A percentile compares a stretch with the other conserved stretches of the same genome.
phyloP scores from a whole-genome alignment of 768 basidiomycete species.

The Mycena galopus region DNA sequence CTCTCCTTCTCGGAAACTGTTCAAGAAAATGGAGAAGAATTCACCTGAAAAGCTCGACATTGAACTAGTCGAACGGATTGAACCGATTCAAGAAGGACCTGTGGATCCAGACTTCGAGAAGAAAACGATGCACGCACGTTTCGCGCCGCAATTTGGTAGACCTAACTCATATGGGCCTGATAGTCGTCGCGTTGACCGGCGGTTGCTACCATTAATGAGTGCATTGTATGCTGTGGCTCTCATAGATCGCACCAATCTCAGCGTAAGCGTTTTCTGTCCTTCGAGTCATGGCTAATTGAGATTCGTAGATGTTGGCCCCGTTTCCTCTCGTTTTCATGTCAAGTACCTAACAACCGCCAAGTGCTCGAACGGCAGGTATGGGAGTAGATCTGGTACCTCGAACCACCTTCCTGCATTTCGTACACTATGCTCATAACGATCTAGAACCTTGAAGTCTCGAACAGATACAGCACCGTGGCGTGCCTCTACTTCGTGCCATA shows the following conservation, averaged over 20 bases:
- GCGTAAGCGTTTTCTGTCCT: not conserved
- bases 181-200: slow-evolving; percentile 19
- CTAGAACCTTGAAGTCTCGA: slow-evolving; percentile 4
- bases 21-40: not conserved
- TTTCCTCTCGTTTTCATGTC: slow-evolving; percentile 8
- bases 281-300: not conserved
- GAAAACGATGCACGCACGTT: slow-evolving; percentile 16
- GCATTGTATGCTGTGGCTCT: slow-evolving; percentile 12
- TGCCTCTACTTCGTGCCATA: slow-evolving; percentile 19
- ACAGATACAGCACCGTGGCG: slow-evolving; percentile 8
- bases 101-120: slow-evolving; percentile 5
- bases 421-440: not conserved
- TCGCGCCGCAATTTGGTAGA: not conserved
- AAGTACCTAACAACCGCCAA: slow-evolving; percentile 16
- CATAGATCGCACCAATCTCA: slow-evolving; percentile 16
- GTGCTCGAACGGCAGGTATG: slow-evolving; percentile 26
- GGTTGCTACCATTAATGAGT: slow-evolving; percentile 20
- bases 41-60: not conserved
- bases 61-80: not conserved
- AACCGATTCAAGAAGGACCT: not conserved
- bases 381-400: slow-evolving; percentile 11
- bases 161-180: not conserved
- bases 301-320: slow-evolving; percentile 1
- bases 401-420: not conserved
- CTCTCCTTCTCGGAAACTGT: not conserved